phyloP scores from a whole-genome alignment of 441 rosid genomes.

The Pelargonium fulgidum region DNA sequence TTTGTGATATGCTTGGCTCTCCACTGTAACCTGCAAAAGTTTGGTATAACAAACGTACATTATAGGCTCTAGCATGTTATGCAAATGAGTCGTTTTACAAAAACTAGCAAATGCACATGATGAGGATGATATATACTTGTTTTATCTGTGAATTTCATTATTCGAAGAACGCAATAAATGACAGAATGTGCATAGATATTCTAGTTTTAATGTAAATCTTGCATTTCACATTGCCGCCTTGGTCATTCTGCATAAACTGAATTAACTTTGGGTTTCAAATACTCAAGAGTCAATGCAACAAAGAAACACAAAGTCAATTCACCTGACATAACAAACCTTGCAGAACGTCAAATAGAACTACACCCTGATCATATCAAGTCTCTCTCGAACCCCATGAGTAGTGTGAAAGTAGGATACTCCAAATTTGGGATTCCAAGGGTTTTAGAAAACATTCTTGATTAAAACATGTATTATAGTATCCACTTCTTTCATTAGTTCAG shows the following conservation, averaged over 20 bases:
- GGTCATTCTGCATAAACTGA: background rate
- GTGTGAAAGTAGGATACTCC: too few species aligned
- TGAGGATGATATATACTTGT: too few species aligned
- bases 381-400: too few species aligned
- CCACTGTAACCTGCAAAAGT: conserved; percentile 69
- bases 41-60: background rate
- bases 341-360: background rate
- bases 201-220: background rate
- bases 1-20: conserved; percentile 81
- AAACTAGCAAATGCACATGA: background rate
- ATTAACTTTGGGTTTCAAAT: background rate
- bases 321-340: background rate
- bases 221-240: background rate
- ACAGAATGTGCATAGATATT: background rate
- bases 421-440: too few species aligned
- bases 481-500: too few species aligned
- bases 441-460: too few species aligned
- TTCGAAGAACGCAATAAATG: background rate
- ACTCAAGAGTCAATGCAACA: background rate
- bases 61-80: background rate
- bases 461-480: too few species aligned
- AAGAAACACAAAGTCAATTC: background rate
- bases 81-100: background rate
- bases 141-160: background rate
- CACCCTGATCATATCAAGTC: background rate